Evolutionary conservation across 208 protist genomes (phyloP).

Genomic region (Leishmania martiniquensis): DNA sequence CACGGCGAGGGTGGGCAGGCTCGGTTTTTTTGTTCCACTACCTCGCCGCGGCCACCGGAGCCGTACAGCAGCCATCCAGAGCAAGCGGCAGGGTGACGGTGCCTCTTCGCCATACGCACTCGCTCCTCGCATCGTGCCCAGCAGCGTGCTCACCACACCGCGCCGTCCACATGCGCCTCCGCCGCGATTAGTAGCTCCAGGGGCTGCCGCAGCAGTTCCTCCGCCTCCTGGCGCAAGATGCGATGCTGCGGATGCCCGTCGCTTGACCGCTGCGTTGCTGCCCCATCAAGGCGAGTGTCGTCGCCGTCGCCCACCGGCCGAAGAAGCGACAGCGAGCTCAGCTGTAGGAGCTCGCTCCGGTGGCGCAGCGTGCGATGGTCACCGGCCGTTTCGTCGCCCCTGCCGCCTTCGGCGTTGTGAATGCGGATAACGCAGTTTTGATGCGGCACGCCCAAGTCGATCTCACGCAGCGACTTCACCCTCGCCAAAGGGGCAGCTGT

Average conservation of each 20-base stretch:
- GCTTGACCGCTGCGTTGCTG: constrained; percentile 12
- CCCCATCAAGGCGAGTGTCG: constrained; percentile 8
- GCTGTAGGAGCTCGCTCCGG: constrained; percentile 1
- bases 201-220: constrained; percentile 13
- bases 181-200: constrained; percentile 4
- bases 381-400: background rate
- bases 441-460: constrained; percentile 17
- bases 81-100: background rate
- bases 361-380: background rate
- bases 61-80: background rate
- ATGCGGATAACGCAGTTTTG: constrained; percentile 22
- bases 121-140: background rate
- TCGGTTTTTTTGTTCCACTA: background rate
- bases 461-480: constrained; percentile 23
- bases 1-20: background rate
- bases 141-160: background rate
- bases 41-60: background rate
- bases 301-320: background rate
- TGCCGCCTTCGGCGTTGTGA: background rate
- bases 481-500: constrained; percentile 25
- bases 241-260: constrained; percentile 5
- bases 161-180: background rate
- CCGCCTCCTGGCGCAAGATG: constrained; percentile 3
- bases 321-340: background rate
- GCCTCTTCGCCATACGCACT: background rate